Percentiles rank a stretch among this genome's conserved stretches.
Evolutionary conservation across 495 filamentous ascomycete species (phyloP).

Genomic region (Penicillium lividum): DNA sequence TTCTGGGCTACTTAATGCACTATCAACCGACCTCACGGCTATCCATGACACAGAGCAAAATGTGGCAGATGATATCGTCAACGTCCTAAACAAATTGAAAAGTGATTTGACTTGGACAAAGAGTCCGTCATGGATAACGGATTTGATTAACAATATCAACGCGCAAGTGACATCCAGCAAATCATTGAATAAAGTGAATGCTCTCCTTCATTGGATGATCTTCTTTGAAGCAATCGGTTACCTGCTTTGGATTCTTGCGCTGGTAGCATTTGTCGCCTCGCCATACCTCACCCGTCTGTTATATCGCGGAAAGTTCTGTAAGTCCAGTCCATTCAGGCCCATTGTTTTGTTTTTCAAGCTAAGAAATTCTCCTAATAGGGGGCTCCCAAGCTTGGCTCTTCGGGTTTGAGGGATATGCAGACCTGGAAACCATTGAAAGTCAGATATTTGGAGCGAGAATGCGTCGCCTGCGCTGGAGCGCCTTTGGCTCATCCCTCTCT

Average conservation of each 20-base stretch:
- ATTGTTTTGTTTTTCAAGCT: background rate
- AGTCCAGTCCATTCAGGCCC: background rate
- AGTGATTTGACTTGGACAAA: too few relatives aligned
- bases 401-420: constrained; percentile 1
- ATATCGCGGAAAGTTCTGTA: constrained; percentile 4
- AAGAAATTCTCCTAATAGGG: background rate
- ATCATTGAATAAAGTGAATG: too few relatives aligned
- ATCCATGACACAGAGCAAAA: too few relatives aligned
- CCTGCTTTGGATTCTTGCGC: background rate
- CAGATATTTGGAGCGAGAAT: background rate
- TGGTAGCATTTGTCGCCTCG: background rate
- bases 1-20: too few relatives aligned
- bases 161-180: too few relatives aligned
- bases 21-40: too few relatives aligned
- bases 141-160: too few relatives aligned
- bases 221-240: background rate
- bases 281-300: constrained; percentile 2
- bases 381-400: constrained; percentile 6
- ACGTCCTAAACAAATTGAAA: too few relatives aligned
- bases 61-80: too few relatives aligned
- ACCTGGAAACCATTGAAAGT: background rate
- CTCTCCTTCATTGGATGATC: background rate
- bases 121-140: too few relatives aligned
- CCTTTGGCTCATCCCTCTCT: background rate
- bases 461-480: background rate